Conservation (phyloP, 305 asterid species). For the Fraxinus xanthoxyloides region DNA sequence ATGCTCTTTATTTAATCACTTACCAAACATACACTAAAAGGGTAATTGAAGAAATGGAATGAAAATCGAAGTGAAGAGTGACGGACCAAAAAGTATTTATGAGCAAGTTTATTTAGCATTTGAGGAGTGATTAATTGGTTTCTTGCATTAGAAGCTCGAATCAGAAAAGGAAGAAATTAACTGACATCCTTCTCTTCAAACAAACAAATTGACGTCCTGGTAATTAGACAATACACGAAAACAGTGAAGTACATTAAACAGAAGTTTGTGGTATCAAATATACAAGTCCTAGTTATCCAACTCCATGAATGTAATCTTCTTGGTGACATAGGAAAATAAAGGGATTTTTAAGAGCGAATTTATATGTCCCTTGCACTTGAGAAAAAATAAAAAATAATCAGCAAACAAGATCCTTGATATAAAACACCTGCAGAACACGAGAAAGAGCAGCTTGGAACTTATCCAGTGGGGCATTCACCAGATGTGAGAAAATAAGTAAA, state of each 20-base stretch:
- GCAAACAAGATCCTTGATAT: background rate
- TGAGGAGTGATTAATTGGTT: background rate
- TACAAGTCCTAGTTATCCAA: conserved; percentile 1
- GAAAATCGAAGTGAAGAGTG: background rate
- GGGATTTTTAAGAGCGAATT: background rate
- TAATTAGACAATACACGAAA: background rate
- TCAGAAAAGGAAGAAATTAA: background rate
- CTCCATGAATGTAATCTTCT: background rate
- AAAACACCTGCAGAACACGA: conserved; percentile 75
- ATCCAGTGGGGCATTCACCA: conserved; percentile 71
- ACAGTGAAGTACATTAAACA: background rate
- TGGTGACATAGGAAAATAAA: background rate
- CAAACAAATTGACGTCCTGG: background rate
- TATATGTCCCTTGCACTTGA: conserved; percentile 12
- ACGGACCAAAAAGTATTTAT: background rate
- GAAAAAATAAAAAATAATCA: conserved; percentile 2
- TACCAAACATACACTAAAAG: background rate
- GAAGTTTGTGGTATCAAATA: background rate
- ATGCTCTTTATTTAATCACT: background rate
- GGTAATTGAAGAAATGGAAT: background rate
- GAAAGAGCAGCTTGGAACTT: conserved; percentile 86
- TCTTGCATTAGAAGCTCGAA: conserved; percentile 1
- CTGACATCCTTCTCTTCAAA: background rate
- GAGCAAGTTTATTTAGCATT: conserved; percentile 17
- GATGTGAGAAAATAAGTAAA: conserved; percentile 65